Evolutionary conservation across 257 asterid species (phyloP), one percentile per base, ranked within the genome.

Genomic region (Nicotiana otophora): DNA sequence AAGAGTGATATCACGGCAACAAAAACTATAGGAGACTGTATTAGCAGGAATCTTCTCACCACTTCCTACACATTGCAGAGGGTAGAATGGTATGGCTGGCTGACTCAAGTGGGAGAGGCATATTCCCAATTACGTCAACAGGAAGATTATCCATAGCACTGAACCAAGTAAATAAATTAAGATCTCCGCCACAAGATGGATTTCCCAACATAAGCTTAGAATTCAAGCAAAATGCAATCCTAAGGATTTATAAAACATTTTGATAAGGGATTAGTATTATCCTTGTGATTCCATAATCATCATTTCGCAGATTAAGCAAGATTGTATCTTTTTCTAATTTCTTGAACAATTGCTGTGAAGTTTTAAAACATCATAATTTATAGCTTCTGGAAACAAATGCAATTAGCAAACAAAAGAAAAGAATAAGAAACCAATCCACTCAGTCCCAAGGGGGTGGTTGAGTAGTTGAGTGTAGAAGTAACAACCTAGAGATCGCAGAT

Each of bases 61-160:
- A 94, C 77, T 91, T 91, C 57, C 93, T 87, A 89, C 98, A 94
- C 63, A 96, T 90, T 3, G 95, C 91, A 72, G 98, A 91, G 60
- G 98, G 96, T 84, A 91, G 88, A 62, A 94, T 91, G 51, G 91
- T 90, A 63, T 92, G 95, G 4, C 95, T 88, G 23, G 98, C 96
- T 64, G 94, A 92, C 78, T 89, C 96, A 94, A 91, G 48, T 86
- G 86, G 30, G 97, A 91, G 23, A 94, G 85, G 81, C 91, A 86
- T 92, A 31, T n/a, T 92, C 53, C 97, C 98, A 64, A 91, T 89
- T 64, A 91, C 93, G 91, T 94, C 96, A 82, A 94, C 96, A 1
- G 97, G 98, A 86, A 94, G 93, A 85, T 82, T 61, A 81, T 94
- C 95, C 98, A 94, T 94, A 17, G n/a, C 16, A 36, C 55, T 23